phyloP scores from a whole-genome alignment of 805 yeast genomes.

The Metschnikowia borealis region DNA sequence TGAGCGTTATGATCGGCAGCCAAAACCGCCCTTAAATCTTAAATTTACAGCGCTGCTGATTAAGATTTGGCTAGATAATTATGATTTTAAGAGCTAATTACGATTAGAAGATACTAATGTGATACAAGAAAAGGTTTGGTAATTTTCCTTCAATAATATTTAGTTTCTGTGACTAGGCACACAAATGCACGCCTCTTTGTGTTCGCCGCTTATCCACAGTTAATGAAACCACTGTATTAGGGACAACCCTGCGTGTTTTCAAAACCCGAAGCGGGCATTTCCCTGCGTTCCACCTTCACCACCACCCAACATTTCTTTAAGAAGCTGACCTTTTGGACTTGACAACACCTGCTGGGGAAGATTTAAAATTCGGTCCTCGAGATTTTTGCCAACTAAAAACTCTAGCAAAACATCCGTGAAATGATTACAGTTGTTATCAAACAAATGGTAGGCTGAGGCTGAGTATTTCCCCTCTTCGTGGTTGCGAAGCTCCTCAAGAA shows the following conservation, averaged over 20 bases:
- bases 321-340: conserved; percentile 34
- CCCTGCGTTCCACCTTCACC: conserved; percentile 13
- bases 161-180: not conserved
- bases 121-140: not conserved
- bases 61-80: too few species aligned
- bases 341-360: conserved; percentile 50
- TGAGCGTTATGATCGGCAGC: not conserved
- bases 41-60: too few species aligned
- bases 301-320: conserved; percentile 31
- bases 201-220: not conserved
- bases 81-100: not conserved
- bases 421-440: conserved; percentile 65
- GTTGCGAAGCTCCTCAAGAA: conserved; percentile 43
- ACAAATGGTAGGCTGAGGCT: conserved; percentile 50
- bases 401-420: conserved; percentile 56
- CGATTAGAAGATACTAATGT: not conserved
- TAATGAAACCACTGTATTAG: not conserved
- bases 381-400: conserved; percentile 51
- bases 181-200: not conserved
- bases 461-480: conserved; percentile 40
- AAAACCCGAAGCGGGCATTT: conserved; percentile 15
- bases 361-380: conserved; percentile 50
- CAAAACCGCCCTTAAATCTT: not conserved
- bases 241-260: not conserved
- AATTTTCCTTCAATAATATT: not conserved